Evolutionary conservation across 495 filamentous ascomycete species (phyloP), one percentile per base, ranked within the genome.

Genomic region (Aspergillus diversus): DNA sequence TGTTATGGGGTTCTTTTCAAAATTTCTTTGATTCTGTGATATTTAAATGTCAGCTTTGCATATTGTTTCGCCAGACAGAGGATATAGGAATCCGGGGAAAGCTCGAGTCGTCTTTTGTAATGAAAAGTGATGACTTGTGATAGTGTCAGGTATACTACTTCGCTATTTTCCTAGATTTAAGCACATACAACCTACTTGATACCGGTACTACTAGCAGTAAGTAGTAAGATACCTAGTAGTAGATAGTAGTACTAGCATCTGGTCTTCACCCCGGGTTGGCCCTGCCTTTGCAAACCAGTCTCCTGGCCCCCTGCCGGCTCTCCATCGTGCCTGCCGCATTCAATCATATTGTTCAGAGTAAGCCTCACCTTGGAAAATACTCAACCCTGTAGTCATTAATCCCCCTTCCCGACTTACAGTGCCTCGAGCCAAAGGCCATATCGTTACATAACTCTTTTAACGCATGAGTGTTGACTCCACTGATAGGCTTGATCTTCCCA

Each of bases 61-160:
- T 79, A 78, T 76, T 74, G 66, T 69, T 72, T 73, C 69, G 66
- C 64, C 66, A 66, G 57, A 66, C 54, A 61, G 66, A 59, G 53
- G 48, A 49, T 66, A 64, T 61, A 66, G 73, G 73, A 70, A 76
- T 72, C 73, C 80, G 76, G 75, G 73, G 73, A 76, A 77, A 71
- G 69, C 66, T 51, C 47, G 43, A 32, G 54, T 46, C 46, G 48
- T 55, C 42, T 62, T 55, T 37, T 66, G 34, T 34, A 66, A 52
- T 61, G 33, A 53, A 61, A 56, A 53, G 35, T 42, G 27, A 55
- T 58, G 39, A 43, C 48, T 58, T 48, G 43, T 11, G 11, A 13
- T 43, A 43, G 21, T 27, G 21, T 27, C 21, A 27, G 21, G 21
- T 27, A 27, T 27, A 27, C 21, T 27, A 27, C 21, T 27, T 27